A percentile compares a stretch with the other conserved stretches of the same genome.
These are phyloP conservation scores for Chlorella sp. DNA, from an alignment of 139 green algal species.

Conservation along the genomic window DNA sequence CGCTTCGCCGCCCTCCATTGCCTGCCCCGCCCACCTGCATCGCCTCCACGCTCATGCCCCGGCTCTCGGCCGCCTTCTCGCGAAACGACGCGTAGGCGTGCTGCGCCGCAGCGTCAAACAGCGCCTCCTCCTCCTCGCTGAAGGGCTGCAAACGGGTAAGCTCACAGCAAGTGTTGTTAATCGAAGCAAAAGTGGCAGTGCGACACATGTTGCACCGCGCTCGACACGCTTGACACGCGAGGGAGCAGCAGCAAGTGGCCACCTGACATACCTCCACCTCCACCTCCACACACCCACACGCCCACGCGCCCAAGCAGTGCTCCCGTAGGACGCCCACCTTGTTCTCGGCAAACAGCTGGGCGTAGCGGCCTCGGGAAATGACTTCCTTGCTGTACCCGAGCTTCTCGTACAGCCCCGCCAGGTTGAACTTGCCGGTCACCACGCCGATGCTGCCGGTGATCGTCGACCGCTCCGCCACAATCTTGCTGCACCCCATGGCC, in stretches of 20 bases:
- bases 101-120: slow-evolving; percentile 79
- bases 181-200: too few relatives aligned
- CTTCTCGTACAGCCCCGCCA: slow-evolving; percentile 85
- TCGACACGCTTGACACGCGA: too few relatives aligned
- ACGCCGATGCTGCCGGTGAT: slow-evolving; percentile 95
- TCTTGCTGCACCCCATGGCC: slow-evolving; percentile 35
- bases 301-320: too few relatives aligned
- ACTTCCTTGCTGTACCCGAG: slow-evolving; percentile 82
- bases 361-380: slow-evolving; percentile 80
- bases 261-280: too few relatives aligned
- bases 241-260: too few relatives aligned
- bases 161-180: too few relatives aligned
- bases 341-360: slow-evolving; percentile 55
- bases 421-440: slow-evolving; percentile 87
- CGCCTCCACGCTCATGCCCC: slow-evolving; percentile 63
- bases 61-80: slow-evolving; percentile 66
- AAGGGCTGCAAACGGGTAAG: slow-evolving; percentile 57
- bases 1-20: too few relatives aligned
- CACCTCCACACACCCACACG: too few relatives aligned
- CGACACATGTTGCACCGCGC: too few relatives aligned
- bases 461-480: slow-evolving; percentile 91
- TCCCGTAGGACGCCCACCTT: not conserved
- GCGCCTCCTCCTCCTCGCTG: slow-evolving; percentile 75
- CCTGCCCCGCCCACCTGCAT: slow-evolving; percentile 37
- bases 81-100: slow-evolving; percentile 90